Evolutionary conservation across 2,329 filamentous ascomycete genomes (phyloP).

Genomic region (Elsinoe necatrix): DNA sequence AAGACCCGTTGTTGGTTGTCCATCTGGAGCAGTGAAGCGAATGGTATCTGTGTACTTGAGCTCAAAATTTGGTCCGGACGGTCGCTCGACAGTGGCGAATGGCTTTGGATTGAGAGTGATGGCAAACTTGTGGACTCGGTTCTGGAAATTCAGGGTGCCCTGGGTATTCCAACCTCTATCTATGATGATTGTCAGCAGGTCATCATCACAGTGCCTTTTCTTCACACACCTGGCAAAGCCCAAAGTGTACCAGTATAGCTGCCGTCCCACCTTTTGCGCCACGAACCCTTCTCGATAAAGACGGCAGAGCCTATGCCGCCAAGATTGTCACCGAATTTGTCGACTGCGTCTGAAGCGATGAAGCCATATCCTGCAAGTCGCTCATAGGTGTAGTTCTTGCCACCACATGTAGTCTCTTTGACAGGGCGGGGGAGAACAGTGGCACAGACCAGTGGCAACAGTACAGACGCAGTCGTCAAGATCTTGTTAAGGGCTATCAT

Average conservation of each 20-base stretch:
- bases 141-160: conserved; percentile 60
- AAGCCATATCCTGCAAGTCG: conserved; percentile 59
- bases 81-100: conserved; percentile 44
- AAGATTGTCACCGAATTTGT: conserved; percentile 62
- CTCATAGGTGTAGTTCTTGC: conserved; percentile 56
- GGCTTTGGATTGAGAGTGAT: conserved; percentile 49
- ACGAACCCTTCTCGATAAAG: conserved; percentile 52
- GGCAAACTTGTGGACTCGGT: conserved; percentile 59
- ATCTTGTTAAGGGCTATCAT: not conserved
- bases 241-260: conserved; percentile 56
- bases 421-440: conserved; percentile 22
- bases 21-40: conserved; percentile 55
- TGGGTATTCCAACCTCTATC: conserved; percentile 68
- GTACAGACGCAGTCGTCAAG: not conserved
- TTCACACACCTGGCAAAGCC: conserved; percentile 41
- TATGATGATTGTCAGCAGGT: not conserved
- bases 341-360: conserved; percentile 48
- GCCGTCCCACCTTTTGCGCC: conserved; percentile 45
- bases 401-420: conserved; percentile 49
- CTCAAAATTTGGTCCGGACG: conserved; percentile 52
- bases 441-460: not conserved
- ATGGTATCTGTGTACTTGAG: conserved; percentile 58
- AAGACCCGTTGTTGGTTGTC: conserved; percentile 54
- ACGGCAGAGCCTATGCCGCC: conserved; percentile 59
- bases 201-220: conserved; percentile 6